These are phyloP conservation scores for Neoconidiobolus thromboides DNA, from an alignment of 371 early-diverging fungal genomes.

Conservation along the genomic window DNA sequence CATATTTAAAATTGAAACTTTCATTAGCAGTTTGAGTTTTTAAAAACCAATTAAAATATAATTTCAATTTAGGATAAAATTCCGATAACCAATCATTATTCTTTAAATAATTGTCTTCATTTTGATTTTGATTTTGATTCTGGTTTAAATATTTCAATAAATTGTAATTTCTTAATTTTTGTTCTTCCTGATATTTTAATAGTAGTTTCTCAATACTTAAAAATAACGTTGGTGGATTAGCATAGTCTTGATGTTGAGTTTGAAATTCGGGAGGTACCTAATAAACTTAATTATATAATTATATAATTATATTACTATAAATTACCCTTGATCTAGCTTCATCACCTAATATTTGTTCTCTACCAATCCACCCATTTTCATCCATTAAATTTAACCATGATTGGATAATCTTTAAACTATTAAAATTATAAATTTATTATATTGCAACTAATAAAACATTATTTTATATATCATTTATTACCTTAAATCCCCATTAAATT, in stretches of 20 bases:
- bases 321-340: constrained; percentile 72
- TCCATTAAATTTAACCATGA: constrained; percentile 72
- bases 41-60: constrained; percentile 67
- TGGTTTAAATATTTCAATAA: background rate
- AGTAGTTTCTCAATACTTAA: constrained; percentile 32
- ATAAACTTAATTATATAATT: background rate
- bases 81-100: constrained; percentile 28
- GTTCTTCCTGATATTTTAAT: background rate
- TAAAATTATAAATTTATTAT: no score
- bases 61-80: constrained; percentile 44
- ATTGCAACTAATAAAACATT: no score
- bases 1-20: background rate
- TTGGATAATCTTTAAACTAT: constrained; percentile 42
- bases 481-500: constrained; percentile 75
- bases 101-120: constrained; percentile 9
- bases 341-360: constrained; percentile 87
- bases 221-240: constrained; percentile 82
- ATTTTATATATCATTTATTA: background rate
- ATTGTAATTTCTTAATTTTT: background rate
- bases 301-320: background rate
- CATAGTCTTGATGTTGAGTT: constrained; percentile 78
- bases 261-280: constrained; percentile 78
- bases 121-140: background rate
- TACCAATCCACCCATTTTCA: constrained; percentile 76
- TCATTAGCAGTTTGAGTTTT: constrained; percentile 50